Conservation (phyloP, 331 rosid species). For the Acacia pycnantha region DNA sequence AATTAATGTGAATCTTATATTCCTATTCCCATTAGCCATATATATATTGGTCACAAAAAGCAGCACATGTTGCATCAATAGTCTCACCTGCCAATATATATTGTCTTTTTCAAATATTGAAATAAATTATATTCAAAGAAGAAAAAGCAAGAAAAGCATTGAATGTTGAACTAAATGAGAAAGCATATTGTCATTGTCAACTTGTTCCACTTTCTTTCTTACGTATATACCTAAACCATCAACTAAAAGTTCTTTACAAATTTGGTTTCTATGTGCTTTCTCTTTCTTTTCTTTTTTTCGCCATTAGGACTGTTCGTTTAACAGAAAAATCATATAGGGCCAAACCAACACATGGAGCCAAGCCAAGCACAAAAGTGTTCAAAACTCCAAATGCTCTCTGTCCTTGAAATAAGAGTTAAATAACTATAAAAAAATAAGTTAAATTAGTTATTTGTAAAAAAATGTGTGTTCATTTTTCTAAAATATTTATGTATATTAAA, state of each 20-base stretch:
- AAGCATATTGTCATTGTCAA: background rate
- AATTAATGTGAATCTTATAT: background rate
- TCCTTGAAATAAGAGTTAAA: too few species aligned
- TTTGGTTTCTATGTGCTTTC: background rate
- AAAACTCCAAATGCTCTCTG: too few species aligned
- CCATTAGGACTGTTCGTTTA: too few species aligned
- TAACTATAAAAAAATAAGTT: too few species aligned
- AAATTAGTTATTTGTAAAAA: too few species aligned
- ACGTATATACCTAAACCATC: conserved; percentile 5
- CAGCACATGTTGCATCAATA: too few species aligned
- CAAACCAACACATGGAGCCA: background rate
- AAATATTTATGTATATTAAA: too few species aligned
- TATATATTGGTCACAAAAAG: background rate
- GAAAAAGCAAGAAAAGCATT: background rate
- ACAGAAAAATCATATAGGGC: too few species aligned
- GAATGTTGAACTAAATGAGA: background rate
- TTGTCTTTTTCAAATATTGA: background rate
- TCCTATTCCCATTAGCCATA: background rate
- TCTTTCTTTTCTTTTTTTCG: background rate
- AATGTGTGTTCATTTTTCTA: too few species aligned
- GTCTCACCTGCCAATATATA: background rate
- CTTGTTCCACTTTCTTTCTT: background rate
- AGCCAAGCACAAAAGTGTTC: too few species aligned
- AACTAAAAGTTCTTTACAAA: background rate
- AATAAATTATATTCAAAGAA: background rate